Base-by-base conservation (phyloP, 495 filamentous ascomycete species). In the Tuber brumale region DNA sequence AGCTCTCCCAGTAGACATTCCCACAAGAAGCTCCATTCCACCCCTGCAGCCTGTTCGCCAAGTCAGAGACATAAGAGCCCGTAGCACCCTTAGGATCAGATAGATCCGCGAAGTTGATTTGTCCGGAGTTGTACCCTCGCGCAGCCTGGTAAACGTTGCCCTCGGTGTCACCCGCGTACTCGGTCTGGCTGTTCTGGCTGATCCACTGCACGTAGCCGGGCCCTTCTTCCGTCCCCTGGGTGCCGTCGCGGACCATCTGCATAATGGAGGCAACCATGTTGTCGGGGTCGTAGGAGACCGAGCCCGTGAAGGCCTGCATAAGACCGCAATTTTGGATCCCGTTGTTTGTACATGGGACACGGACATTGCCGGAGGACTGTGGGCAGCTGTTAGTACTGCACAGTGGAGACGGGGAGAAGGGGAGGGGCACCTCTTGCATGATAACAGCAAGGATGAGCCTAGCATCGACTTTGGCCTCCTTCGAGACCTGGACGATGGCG, bases 221-320 rank as follows among this genome's bases (percentile, higher is more conserved):
- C 8, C 84, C 85, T 8, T 31, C 18, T 1, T 69, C 9, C 16
- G 84, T 85, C 7, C 84, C 84, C 48, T 84, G 81, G 27, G 83
- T 84, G 8, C 84, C 84, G 70, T 85, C 84, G 10, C 74, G 80
- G 41, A 86, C 72, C 84, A 85, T 85, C 71, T 84, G 85, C 7
- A 77, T 73, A 48, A 85, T 85, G 19, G 76, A 79, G 57, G 72
- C 72, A 9, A n/a, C 70, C 41, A 78, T 72, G 41, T 79, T 72
- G 18, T 79, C 77, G 12, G 82, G 69, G 76, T 84, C 70, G 39
- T 78, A 80, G 37, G 74, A 51, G 27, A 79, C 77, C 57, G 78
- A 84, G 18, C 80, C 84, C 31, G 81, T 78, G 73, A 81, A 75
- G 2, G 85, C 81, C 75, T 85, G 84, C 84, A 85, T 85, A 2